Evolutionary conservation across 768 basidiomycete genomes (phyloP).

Genomic region (Boletellus sp.): DNA sequence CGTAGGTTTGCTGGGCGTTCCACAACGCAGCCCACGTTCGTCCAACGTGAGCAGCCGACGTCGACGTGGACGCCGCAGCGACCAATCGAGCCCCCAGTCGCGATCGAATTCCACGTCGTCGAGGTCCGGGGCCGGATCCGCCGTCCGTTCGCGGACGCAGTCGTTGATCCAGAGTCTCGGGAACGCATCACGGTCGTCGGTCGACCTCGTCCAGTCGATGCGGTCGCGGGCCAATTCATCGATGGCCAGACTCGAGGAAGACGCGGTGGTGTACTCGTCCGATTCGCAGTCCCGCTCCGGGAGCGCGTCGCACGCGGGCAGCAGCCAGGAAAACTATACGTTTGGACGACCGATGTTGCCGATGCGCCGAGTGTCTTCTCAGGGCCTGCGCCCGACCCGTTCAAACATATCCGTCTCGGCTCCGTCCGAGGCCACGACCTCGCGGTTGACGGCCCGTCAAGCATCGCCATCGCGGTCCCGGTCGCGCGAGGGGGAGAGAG

Average conservation of each 20-base stretch:
- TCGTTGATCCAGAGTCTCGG: slow-evolving; percentile 63
- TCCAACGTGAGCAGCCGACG: slow-evolving; percentile 35
- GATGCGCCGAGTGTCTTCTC: slow-evolving; percentile 18
- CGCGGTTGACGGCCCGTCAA: slow-evolving; percentile 18
- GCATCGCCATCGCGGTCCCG: slow-evolving; percentile 9
- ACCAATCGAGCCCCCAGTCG: slow-evolving; percentile 36
- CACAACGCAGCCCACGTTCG: slow-evolving; percentile 49
- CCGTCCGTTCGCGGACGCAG: slow-evolving; percentile 60
- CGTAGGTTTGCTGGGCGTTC: slow-evolving; percentile 51
- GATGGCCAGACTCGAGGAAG: slow-evolving; percentile 65
- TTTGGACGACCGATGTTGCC: slow-evolving; percentile 59
- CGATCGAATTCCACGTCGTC: slow-evolving; percentile 30
- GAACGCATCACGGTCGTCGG: slow-evolving; percentile 56
- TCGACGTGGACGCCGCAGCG: slow-evolving; percentile 31
- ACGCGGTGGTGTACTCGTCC: slow-evolving; percentile 34
- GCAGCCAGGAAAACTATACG: slow-evolving; percentile 66
- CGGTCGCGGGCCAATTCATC: slow-evolving; percentile 62
- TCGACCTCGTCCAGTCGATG: slow-evolving; percentile 51
- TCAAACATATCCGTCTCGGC: slow-evolving; percentile 24
- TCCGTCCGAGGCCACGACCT: slow-evolving; percentile 26
- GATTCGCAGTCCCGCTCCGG: slow-evolving; percentile 39
- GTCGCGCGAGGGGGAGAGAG: slow-evolving; percentile 8
- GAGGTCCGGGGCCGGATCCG: slow-evolving; percentile 45
- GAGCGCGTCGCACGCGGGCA: slow-evolving; percentile 40
- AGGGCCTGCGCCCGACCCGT: slow-evolving; percentile 12